These are phyloP conservation scores for Lasiosphaeris hirsuta DNA, from an alignment of 495 filamentous ascomycete genomes.

Conservation along the genomic window DNA sequence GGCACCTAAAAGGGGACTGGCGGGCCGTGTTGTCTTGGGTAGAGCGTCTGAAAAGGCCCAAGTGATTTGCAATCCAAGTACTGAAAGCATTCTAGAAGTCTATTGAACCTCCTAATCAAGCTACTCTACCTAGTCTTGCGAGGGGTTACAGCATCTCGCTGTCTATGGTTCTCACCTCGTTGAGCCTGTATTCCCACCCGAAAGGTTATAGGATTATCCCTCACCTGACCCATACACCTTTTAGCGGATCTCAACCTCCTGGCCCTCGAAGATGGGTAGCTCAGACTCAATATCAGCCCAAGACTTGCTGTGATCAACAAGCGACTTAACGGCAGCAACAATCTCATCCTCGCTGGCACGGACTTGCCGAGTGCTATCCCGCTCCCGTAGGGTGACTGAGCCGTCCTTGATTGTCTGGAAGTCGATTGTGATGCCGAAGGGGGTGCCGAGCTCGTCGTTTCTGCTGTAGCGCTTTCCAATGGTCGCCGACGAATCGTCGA, in stretches of 20 bases:
- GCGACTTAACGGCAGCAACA: conserved; percentile 56
- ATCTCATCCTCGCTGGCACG: conserved; percentile 61
- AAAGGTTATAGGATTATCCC: too few relatives aligned
- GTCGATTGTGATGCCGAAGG: conserved; percentile 67
- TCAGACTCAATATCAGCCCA: conserved; percentile 60
- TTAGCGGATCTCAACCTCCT: conserved; percentile 43
- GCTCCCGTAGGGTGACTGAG: conserved; percentile 68
- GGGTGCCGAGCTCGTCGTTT: conserved; percentile 72
- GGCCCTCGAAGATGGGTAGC: conserved; percentile 58
- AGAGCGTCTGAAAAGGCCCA: too few relatives aligned
- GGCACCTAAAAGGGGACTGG: too few relatives aligned
- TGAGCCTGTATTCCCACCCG: not conserved
- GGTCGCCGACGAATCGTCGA: conserved; percentile 64
- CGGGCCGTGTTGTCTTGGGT: too few relatives aligned
- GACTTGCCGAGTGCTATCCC: conserved; percentile 70
- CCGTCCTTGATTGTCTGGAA: conserved; percentile 73
- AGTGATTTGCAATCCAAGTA: too few relatives aligned
- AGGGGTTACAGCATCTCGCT: not conserved
- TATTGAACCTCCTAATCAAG: not conserved
- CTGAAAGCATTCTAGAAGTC: not conserved
- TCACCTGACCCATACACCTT: too few relatives aligned
- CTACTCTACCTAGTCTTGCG: conserved; percentile 1
- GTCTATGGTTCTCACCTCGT: not conserved
- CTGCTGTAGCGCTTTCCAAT: conserved; percentile 74
- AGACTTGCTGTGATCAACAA: conserved; percentile 55